Conservation (phyloP, 2,329 filamentous ascomycete species). For the Fusarium sp. region DNA sequence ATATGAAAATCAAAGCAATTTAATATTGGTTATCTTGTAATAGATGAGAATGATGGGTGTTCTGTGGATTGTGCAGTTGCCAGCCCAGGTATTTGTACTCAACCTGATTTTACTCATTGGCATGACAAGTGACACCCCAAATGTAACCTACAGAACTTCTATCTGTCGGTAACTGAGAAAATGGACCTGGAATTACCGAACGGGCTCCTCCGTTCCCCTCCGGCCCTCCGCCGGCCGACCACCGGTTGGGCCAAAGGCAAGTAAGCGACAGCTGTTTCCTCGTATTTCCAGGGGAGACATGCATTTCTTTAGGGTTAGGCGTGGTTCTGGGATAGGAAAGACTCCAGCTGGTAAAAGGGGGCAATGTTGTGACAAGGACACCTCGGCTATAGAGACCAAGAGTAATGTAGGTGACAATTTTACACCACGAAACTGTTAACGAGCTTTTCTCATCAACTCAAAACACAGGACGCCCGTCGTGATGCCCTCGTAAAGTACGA, state of each 20-base stretch:
- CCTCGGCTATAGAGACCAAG: no score
- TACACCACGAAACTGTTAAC: no score
- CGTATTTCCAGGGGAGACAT: not conserved
- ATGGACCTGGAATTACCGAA: not conserved
- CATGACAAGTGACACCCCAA: not conserved
- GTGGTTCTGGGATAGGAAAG: no score
- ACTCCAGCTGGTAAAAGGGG: no score
- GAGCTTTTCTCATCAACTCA: not conserved
- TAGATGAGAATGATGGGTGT: not conserved
- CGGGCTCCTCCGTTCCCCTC: not conserved
- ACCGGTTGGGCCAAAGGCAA: not conserved
- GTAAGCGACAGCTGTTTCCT: not conserved
- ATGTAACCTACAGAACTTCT: not conserved
- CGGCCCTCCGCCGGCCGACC: not conserved
- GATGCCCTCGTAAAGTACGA: not conserved
- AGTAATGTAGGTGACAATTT: not conserved
- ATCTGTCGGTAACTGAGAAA: not conserved
- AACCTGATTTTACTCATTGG: not conserved
- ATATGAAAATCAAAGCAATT: not conserved
- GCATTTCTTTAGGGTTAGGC: no score
- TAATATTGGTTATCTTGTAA: not conserved
- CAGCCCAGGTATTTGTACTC: not conserved
- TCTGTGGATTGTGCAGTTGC: not conserved
- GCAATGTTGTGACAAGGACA: no score
- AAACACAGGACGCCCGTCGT: not conserved